A percentile compares a stretch with the other conserved stretches of the same genome.
phyloP scores from a whole-genome alignment of 2,329 filamentous ascomycete genomes.

The Phyllosticta paracitricarpa region DNA sequence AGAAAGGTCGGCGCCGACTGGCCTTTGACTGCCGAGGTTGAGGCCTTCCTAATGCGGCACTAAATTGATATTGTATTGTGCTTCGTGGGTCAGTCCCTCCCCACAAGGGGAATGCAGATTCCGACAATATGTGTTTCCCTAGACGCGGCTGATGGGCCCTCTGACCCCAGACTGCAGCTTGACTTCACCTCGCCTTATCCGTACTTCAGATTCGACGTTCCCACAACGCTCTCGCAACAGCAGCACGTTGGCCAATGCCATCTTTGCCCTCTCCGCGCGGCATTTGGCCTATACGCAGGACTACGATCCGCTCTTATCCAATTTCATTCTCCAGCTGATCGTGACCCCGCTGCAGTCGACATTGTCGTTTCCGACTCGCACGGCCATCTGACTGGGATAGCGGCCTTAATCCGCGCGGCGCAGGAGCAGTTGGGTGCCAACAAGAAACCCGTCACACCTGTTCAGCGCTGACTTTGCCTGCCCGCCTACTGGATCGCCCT shows the following conservation, averaged over 20 bases:
- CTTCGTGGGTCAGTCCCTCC: slow-evolving; percentile 17
- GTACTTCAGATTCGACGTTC: slow-evolving; percentile 26
- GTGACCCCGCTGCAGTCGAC: slow-evolving; percentile 14
- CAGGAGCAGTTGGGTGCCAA: slow-evolving; percentile 21
- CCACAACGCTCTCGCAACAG: slow-evolving; percentile 28
- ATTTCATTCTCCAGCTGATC: not conserved
- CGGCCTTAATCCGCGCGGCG: slow-evolving; percentile 1
- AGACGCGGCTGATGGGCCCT: not conserved
- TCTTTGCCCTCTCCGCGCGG: slow-evolving; percentile 33
- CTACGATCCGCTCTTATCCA: slow-evolving; percentile 25
- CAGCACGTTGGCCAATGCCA: slow-evolving; percentile 32
- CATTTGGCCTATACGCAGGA: slow-evolving; percentile 30
- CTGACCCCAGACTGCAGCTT: slow-evolving; percentile 16
- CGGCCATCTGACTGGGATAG: slow-evolving; percentile 27
- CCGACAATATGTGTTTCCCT: not conserved
- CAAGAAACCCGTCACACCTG: not conserved
- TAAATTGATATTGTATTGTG: slow-evolving; percentile 28
- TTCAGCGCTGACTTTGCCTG: slow-evolving; percentile 17
- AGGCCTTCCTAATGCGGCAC: slow-evolving; percentile 27
- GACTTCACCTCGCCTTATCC: slow-evolving; percentile 26
- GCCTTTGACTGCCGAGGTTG: slow-evolving; percentile 27
- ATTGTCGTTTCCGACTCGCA: slow-evolving; percentile 26
- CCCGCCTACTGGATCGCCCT: slow-evolving; percentile 30
- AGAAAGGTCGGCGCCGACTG: slow-evolving; percentile 22
- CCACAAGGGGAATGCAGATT: slow-evolving; percentile 10